Conservation (phyloP, 257 asterid genomes). For the Misopates orontium region DNA sequence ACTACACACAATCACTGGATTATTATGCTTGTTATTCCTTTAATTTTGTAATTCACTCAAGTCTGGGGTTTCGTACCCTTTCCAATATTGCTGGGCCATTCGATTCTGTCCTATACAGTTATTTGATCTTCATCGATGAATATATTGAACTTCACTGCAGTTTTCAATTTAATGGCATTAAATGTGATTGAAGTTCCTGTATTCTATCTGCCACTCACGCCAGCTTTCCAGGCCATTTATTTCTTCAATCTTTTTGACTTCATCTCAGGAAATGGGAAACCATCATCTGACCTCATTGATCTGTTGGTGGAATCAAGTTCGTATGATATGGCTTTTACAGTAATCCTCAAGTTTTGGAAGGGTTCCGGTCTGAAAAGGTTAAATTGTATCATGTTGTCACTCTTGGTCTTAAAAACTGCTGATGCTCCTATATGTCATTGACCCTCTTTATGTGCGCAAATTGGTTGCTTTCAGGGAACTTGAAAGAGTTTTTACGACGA, state of each 20-base stretch:
- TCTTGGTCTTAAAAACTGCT: conserved; percentile 26
- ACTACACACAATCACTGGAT: conserved; percentile 1
- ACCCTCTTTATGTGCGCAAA: conserved; percentile 21
- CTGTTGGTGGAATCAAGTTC: conserved; percentile 84
- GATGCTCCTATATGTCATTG: conserved; percentile 19
- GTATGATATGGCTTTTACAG: conserved; percentile 87
- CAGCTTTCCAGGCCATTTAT: conserved; percentile 16
- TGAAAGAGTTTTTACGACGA: conserved; percentile 72
- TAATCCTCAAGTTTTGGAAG: conserved; percentile 84
- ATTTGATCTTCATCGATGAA: conserved; percentile 21
- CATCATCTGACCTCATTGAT: conserved; percentile 71
- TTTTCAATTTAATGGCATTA: conserved; percentile 17
- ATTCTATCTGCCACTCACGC: conserved; percentile 1
- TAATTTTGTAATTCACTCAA: conserved; percentile 16
- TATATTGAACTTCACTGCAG: neutral
- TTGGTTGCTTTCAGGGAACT: conserved; percentile 61
- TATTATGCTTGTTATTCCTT: conserved; percentile 1
- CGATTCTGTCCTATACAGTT: neutral
- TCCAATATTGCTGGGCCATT: neutral
- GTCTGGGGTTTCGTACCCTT: conserved; percentile 21
- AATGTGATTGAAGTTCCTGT: conserved; percentile 10
- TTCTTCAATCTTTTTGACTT: conserved; percentile 12
- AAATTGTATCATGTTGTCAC: conserved; percentile 23
- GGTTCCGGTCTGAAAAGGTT: conserved; percentile 85
- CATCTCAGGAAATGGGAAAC: conserved; percentile 60